Base-by-base conservation (phyloP, 352 stramenopile species). In the Paralagenidium karlingii region DNA sequence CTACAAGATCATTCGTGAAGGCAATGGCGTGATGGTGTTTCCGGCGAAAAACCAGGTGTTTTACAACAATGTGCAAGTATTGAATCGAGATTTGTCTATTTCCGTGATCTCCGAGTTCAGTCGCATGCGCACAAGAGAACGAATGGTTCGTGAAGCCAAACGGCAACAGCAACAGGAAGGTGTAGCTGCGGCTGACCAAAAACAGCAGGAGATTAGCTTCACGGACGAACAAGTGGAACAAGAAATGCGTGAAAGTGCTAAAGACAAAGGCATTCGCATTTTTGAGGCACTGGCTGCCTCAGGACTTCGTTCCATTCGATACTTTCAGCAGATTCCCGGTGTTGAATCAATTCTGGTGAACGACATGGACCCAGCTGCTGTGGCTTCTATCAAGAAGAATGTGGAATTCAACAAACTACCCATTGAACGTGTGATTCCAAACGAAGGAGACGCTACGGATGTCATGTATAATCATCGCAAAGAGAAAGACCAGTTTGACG, bases 41-140 rank as follows among this genome's bases (percentile, higher is more conserved):
- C 74, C 76, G 5, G 70, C 86, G 52, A 64, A 83, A 45, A 93
- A 91, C 57, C 81, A 91, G 47, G 84, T 95, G 19, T 96, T 96
- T 47, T 94, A 95, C 63, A 96, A 95, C 62, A 85, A 88, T 46
- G 83, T 93, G 33, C 80, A 93, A 66, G 94, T 99, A 38, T 91
- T 99, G 45, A 99, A 99, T 71, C 90, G 96, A 36, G 96, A 99
- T 68, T 64, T 99, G 30, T 97, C 77, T 9, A 96, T 99, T 50
- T 58, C 97, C 15, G 94, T 99, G 60, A 98, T 99, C 59, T 92
- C 86, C 28, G 73, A 98, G 45, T 98, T 98, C 64, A 90, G 83
- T 16, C 87, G 97, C 42, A 70, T 82, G 30, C 75, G 93, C 32
- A 67, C 68, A 33, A 43, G 68, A 41, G 76, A 88, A 51, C 19